These are phyloP conservation scores for Vitis labrusca DNA, from an alignment of 164 flowering plant species.

Conservation along the genomic window DNA sequence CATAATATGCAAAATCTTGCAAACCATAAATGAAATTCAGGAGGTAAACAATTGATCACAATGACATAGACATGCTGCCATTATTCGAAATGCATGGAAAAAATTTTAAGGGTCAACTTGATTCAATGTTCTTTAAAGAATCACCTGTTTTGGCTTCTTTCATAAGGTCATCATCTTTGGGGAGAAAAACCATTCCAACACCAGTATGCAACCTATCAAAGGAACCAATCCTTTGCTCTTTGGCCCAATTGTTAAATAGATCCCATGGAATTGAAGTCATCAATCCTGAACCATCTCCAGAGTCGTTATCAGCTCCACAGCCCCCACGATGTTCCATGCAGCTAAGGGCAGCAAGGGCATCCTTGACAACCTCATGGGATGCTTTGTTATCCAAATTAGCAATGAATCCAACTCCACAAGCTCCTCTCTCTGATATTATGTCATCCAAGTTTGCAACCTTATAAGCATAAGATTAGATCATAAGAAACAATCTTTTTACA, in stretches of 20 bases:
- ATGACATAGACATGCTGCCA: background rate
- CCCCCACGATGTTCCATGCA: conserved; percentile 99
- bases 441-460: conserved; percentile 87
- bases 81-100: background rate
- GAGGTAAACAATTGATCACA: too few species aligned
- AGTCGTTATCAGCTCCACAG: conserved; percentile 99
- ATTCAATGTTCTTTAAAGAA: conserved; percentile 4
- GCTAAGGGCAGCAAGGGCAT: conserved; percentile 93
- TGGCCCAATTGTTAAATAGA: conserved; percentile 80
- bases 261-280: conserved; percentile 99
- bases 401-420: conserved; percentile 99
- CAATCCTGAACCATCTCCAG: conserved; percentile 98
- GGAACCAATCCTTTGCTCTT: conserved; percentile 61
- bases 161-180: conserved; percentile 58
- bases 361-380: conserved; percentile 70
- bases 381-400: conserved; percentile 85
- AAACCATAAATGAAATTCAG: too few species aligned
- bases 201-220: conserved; percentile 84
- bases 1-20: too few species aligned
- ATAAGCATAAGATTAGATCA: conserved; percentile 7
- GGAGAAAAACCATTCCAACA: conserved; percentile 97
- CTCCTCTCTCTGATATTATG: conserved; percentile 93
- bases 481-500: background rate
- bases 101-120: conserved; percentile 1
- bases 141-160: conserved; percentile 82